A percentile compares a stretch with the other conserved stretches of the same genome.
phyloP scores from a whole-genome alignment of 1,284 basidiomycete species.

The Rhizoctonia solani region DNA sequence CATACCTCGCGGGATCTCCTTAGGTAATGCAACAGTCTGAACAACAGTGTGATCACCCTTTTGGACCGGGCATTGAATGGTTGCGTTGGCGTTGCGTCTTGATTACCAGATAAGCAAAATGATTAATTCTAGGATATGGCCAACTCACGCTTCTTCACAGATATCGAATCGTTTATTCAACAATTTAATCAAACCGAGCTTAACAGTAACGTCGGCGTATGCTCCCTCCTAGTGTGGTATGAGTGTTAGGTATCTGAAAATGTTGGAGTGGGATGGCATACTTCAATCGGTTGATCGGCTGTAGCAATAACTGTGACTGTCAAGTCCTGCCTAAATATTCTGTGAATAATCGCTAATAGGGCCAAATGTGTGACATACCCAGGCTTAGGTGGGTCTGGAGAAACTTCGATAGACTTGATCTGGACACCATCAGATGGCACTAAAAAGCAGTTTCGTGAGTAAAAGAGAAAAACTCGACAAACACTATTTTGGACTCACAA shows the following conservation, averaged over 20 bases:
- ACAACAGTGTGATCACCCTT: slow-evolving; percentile 68
- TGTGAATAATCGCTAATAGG: slow-evolving; percentile 69
- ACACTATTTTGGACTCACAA: neutral
- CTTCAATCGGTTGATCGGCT: slow-evolving; percentile 66
- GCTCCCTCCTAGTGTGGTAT: slow-evolving; percentile 70
- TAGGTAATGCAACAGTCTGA: slow-evolving; percentile 83
- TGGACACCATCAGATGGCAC: slow-evolving; percentile 40
- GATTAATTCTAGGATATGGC: slow-evolving; percentile 88
- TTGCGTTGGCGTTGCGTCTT: slow-evolving; percentile 69
- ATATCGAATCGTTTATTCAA: slow-evolving; percentile 81
- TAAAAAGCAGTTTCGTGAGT: slow-evolving; percentile 49
- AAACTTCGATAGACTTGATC: slow-evolving; percentile 50
- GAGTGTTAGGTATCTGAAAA: neutral
- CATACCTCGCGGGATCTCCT: slow-evolving; percentile 85
- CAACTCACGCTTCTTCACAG: slow-evolving; percentile 90
- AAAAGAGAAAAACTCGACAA: neutral
- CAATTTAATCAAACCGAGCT: slow-evolving; percentile 85
- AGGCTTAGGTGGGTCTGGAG: slow-evolving; percentile 53
- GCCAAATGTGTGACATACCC: slow-evolving; percentile 44
- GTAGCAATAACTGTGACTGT: slow-evolving; percentile 75
- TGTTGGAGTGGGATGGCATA: slow-evolving; percentile 45
- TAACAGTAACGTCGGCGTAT: slow-evolving; percentile 83
- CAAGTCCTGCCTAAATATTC: slow-evolving; percentile 75
- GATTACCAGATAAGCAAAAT: neutral
- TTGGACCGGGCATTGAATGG: slow-evolving; percentile 78